Evolutionary conservation across 2,329 filamentous ascomycete species (phyloP).

Genomic region (Colletotrichum cereale): DNA sequence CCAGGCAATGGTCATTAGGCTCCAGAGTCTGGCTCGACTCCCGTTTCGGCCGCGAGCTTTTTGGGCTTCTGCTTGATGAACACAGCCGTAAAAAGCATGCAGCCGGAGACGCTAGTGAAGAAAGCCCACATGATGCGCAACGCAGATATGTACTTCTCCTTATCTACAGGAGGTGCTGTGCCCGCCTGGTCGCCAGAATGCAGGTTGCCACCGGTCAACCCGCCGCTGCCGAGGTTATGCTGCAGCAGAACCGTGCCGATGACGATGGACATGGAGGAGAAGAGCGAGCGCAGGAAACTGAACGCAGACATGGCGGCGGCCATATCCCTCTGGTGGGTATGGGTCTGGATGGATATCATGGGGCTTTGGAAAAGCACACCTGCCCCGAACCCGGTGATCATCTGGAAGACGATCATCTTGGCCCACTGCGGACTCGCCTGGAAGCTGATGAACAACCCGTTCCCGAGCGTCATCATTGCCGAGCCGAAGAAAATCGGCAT

Average conservation of each 20-base stretch:
- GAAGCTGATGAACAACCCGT: slow-evolving; percentile 68
- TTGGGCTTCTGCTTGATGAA: slow-evolving; percentile 28
- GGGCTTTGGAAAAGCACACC: slow-evolving; percentile 67
- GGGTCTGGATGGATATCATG: slow-evolving; percentile 66
- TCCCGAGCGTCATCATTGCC: slow-evolving; percentile 68
- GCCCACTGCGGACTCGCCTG: slow-evolving; percentile 60
- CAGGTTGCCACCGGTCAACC: slow-evolving; percentile 10
- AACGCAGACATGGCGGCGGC: slow-evolving; percentile 67
- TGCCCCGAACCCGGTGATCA: slow-evolving; percentile 61
- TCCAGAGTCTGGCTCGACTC: neutral
- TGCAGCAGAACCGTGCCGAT: slow-evolving; percentile 62
- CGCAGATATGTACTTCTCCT: slow-evolving; percentile 3
- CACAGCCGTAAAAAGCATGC: slow-evolving; percentile 11
- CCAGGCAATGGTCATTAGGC: neutral
- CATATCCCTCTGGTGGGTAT: slow-evolving; percentile 62
- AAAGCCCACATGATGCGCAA: slow-evolving; percentile 34
- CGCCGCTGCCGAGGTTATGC: slow-evolving; percentile 18
- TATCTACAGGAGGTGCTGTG: neutral
- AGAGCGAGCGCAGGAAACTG: slow-evolving; percentile 66
- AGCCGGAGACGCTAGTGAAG: slow-evolving; percentile 7
- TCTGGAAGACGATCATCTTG: slow-evolving; percentile 63
- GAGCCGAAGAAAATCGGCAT: slow-evolving; percentile 67
- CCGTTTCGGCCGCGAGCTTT: neutral
- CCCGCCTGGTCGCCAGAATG: neutral
- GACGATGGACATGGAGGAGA: slow-evolving; percentile 67